phyloP scores from a whole-genome alignment of 2,329 filamentous ascomycete genomes.

The Paraphaeosphaeria sporulosa region DNA sequence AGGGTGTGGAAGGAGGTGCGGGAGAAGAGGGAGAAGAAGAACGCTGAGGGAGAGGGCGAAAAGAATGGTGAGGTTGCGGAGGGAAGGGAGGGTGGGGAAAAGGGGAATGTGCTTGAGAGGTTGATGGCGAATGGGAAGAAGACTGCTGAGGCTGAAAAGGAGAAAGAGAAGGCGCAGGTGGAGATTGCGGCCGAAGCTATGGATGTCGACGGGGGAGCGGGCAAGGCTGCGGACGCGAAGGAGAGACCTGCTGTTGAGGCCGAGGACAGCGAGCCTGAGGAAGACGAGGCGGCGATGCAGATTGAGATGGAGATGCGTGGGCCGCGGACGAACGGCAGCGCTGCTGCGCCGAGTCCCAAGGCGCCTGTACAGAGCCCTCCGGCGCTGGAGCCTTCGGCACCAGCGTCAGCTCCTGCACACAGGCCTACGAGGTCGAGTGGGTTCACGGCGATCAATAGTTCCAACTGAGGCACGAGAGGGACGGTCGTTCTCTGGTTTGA shows the following conservation, averaged over 20 bases:
- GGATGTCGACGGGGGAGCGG: constrained; percentile 23
- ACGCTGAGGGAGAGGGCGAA: constrained; percentile 18
- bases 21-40: constrained; percentile 61
- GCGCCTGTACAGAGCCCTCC: background rate
- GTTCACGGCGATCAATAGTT: constrained; percentile 45
- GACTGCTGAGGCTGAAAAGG: background rate
- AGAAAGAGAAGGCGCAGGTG: constrained; percentile 6
- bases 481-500: background rate
- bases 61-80: constrained; percentile 36
- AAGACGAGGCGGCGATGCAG: constrained; percentile 46
- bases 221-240: constrained; percentile 3
- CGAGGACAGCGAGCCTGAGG: constrained; percentile 35
- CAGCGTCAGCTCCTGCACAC: constrained; percentile 6
- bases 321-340: constrained; percentile 25
- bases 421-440: constrained; percentile 29
- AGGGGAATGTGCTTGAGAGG: background rate
- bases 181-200: constrained; percentile 25
- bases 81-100: constrained; percentile 41
- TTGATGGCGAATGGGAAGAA: constrained; percentile 5
- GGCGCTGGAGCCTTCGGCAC: background rate
- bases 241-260: constrained; percentile 15
- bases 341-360: constrained; percentile 15
- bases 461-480: background rate
- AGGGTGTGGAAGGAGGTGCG: constrained; percentile 82
- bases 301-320: constrained; percentile 52